A percentile compares a stretch with the other conserved stretches of the same genome.
These are phyloP conservation scores for Keqinozyma sinolaborantium DNA, from an alignment of 1,139 yeast species.

Conservation along the genomic window DNA sequence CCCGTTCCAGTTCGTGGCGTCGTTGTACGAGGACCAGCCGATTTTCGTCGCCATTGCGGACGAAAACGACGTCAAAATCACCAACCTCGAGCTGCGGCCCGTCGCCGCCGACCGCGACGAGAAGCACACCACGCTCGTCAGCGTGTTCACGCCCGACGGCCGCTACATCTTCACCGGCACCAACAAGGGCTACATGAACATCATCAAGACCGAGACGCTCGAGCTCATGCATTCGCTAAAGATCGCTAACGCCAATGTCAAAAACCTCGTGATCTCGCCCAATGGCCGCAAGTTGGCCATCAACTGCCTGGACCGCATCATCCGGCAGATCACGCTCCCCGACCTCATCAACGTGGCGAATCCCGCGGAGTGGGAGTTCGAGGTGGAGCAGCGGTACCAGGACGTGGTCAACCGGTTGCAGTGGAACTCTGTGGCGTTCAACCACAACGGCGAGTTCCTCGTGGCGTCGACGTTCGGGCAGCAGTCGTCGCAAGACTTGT, in stretches of 20 bases:
- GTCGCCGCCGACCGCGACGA: constrained; percentile 11
- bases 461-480: constrained; percentile 83
- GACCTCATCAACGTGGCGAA: constrained; percentile 33
- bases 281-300: constrained; percentile 70
- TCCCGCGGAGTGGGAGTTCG: constrained; percentile 51
- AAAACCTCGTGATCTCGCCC: constrained; percentile 61
- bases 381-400: constrained; percentile 78
- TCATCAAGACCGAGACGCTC: constrained; percentile 30
- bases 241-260: constrained; percentile 68
- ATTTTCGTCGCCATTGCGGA: constrained; percentile 50
- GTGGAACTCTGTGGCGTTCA: constrained; percentile 82
- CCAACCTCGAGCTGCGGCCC: constrained; percentile 19
- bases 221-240: constrained; percentile 47
- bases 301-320: constrained; percentile 79
- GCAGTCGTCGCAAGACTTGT: constrained; percentile 80
- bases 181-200: constrained; percentile 71
- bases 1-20: constrained; percentile 42
- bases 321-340: constrained; percentile 64
- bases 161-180: constrained; percentile 68
- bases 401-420: constrained; percentile 86
- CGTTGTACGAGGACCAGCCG: constrained; percentile 51
- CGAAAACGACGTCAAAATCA: constrained; percentile 23
- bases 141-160: constrained; percentile 42
- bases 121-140: constrained; percentile 27
- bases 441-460: constrained; percentile 77